Conservation (phyloP, 2,329 filamentous ascomycete species). For the Ophiocordyceps camponoti-saundersi region DNA sequence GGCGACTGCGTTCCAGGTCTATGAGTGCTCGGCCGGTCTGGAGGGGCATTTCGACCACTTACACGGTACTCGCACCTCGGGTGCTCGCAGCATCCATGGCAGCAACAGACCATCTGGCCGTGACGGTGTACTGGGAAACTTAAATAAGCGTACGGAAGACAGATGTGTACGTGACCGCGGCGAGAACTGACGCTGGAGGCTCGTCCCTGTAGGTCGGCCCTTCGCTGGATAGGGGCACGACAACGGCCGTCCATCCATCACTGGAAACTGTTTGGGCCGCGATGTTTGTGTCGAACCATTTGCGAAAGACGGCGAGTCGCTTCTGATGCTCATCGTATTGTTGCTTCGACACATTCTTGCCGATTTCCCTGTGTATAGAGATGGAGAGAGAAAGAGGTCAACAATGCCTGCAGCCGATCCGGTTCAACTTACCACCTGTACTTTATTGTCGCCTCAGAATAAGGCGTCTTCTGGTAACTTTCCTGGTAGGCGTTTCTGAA, state of each 20-base stretch:
- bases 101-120: conserved; percentile 10
- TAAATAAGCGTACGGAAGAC: conserved; percentile 1
- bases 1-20: conserved; percentile 7
- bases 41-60: conserved; percentile 5
- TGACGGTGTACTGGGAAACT: conserved; percentile 8
- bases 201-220: conserved; percentile 11
- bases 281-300: conserved; percentile 15
- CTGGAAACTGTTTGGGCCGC: conserved; percentile 5
- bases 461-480: conserved; percentile 9
- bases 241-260: conserved; percentile 9
- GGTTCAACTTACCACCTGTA: conserved; percentile 12
- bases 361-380: conserved; percentile 7
- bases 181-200: conserved; percentile 7
- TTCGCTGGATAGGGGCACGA: conserved; percentile 10
- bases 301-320: conserved; percentile 11
- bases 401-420: background rate
- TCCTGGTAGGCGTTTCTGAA: conserved; percentile 11
- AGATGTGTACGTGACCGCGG: background rate
- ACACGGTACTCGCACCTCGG: conserved; percentile 18
- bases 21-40: background rate
- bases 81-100: conserved; percentile 11
- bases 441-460: conserved; percentile 11
- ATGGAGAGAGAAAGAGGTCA: background rate
- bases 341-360: conserved; percentile 7
- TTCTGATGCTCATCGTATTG: conserved; percentile 7